Conservation (phyloP, 2,329 filamentous ascomycete genomes). For the Aspergillus sp. region DNA sequence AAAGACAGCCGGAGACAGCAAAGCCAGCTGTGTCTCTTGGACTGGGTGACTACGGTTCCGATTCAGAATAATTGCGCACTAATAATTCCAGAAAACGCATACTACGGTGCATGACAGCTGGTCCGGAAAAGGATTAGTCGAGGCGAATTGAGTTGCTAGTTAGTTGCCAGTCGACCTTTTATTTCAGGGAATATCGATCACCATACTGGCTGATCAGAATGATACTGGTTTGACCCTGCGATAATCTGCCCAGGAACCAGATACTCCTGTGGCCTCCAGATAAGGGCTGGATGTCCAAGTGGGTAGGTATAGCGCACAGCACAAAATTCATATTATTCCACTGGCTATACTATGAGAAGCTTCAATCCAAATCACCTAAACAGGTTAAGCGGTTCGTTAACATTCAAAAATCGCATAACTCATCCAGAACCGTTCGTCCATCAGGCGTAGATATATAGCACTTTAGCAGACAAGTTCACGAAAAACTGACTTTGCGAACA, state of each 20-base stretch:
- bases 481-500: constrained; percentile 38
- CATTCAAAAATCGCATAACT: not conserved
- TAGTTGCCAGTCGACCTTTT: not conserved
- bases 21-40: constrained; percentile 20
- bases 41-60: constrained; percentile 33
- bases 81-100: not conserved
- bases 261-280: too few relatives aligned
- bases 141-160: not conserved
- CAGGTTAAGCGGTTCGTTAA: too few relatives aligned
- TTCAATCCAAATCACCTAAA: too few relatives aligned
- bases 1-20: constrained; percentile 2
- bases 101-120: too few relatives aligned
- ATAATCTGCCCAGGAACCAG: too few relatives aligned
- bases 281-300: too few relatives aligned
- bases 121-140: not conserved
- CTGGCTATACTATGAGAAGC: too few relatives aligned
- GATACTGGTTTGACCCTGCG: too few relatives aligned
- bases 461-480: constrained; percentile 3
- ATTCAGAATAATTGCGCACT: constrained; percentile 26
- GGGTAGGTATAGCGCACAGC: too few relatives aligned
- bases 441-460: not conserved
- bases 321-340: too few relatives aligned
- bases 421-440: not conserved
- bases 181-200: too few relatives aligned
- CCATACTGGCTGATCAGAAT: too few relatives aligned